Percentiles rank a stretch among this genome's conserved stretches.
Conservation (phyloP, 2,329 filamentous ascomycete species). For the Aspergillus fumigatiaffinis region DNA sequence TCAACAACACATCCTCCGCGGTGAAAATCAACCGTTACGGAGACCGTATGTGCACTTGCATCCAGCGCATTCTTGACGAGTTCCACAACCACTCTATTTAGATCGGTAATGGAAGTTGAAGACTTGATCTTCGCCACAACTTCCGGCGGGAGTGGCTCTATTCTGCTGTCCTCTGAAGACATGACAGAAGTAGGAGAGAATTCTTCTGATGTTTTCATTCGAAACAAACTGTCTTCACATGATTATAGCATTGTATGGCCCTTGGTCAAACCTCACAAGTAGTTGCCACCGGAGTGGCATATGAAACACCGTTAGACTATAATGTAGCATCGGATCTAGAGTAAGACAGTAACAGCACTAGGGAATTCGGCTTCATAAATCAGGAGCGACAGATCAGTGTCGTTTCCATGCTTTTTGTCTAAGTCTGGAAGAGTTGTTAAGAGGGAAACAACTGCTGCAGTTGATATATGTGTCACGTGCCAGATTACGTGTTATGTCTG, state of each 20-base stretch:
- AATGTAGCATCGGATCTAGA: background rate
- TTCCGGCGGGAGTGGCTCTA: constrained; percentile 65
- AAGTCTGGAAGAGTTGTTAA: background rate
- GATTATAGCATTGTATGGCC: background rate
- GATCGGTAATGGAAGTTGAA: constrained; percentile 70
- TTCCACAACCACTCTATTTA: constrained; percentile 67
- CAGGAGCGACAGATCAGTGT: background rate
- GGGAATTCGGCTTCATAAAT: background rate
- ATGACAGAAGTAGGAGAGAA: constrained; percentile 14
- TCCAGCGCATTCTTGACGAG: constrained; percentile 83
- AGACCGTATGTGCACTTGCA: constrained; percentile 65
- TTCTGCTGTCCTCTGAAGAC: constrained; percentile 36
- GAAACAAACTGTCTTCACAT: background rate
- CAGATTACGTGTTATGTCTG: background rate
- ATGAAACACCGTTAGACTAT: background rate
- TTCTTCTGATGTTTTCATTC: background rate
- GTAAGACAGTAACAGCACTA: background rate
- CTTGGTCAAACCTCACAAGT: background rate
- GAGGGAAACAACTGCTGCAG: background rate
- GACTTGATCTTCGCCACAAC: constrained; percentile 79
- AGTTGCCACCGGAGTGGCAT: background rate
- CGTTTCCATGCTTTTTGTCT: background rate
- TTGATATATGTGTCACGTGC: background rate
- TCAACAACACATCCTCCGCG: constrained; percentile 75
- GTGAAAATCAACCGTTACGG: constrained; percentile 67